Conservation (phyloP, 257 asterid species). For the Solanum tacnaense region DNA sequence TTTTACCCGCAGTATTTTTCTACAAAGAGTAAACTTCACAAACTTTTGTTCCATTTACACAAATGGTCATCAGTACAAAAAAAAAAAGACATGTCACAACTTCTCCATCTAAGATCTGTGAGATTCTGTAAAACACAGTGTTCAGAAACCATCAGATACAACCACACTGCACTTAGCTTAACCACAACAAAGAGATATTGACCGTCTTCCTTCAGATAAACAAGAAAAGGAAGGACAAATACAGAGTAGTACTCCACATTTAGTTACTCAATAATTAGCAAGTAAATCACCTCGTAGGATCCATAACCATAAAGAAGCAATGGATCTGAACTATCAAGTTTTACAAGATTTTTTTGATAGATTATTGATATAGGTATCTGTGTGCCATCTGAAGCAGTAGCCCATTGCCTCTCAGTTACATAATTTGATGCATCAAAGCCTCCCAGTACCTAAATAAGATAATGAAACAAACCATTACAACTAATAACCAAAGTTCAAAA, state of each 20-base stretch:
- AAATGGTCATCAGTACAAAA: neutral
- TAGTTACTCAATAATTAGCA: neutral
- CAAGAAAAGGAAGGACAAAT: neutral
- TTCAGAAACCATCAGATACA: neutral
- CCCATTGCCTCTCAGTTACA: conserved; percentile 84
- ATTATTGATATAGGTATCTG: conserved; percentile 72
- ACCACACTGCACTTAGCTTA: neutral
- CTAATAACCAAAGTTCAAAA: neutral
- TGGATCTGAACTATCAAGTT: conserved; percentile 85
- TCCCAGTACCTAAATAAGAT: conserved; percentile 60
- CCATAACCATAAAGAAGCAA: conserved; percentile 92
- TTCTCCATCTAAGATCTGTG: neutral
- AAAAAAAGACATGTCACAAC: neutral
- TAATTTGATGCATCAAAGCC: conserved; percentile 77
- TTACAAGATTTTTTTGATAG: conserved; percentile 60
- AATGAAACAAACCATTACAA: neutral
- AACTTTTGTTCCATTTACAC: neutral
- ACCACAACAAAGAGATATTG: neutral
- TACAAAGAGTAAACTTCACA: neutral
- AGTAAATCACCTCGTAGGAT: conserved; percentile 75
- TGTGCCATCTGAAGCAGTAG: conserved; percentile 80
- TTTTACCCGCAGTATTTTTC: neutral
- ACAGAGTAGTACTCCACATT: neutral
- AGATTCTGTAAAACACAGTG: neutral
- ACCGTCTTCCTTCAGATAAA: neutral